Conservation (phyloP, 495 filamentous ascomycete genomes). For the Sordaria brevicollis region DNA sequence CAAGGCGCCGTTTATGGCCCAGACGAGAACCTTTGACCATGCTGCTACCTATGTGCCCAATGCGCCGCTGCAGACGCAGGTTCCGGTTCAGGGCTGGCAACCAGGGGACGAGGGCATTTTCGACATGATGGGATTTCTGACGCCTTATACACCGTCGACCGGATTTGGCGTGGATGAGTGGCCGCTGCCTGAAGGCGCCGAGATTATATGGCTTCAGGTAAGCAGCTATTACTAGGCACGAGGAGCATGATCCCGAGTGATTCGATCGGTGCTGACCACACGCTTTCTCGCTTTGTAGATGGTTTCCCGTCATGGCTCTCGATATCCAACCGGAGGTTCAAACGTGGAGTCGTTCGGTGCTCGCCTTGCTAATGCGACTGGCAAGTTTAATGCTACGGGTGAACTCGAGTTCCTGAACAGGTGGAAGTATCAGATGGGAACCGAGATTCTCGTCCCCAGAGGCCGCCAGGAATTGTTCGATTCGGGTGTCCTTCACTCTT, state of each 20-base stretch:
- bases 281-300: slow-evolving; percentile 45
- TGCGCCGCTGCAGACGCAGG: slow-evolving; percentile 44
- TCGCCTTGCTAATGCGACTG: slow-evolving; percentile 44
- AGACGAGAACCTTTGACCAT: slow-evolving; percentile 43
- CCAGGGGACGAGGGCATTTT: slow-evolving; percentile 42
- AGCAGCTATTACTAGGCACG: slow-evolving; percentile 20
- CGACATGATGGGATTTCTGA: slow-evolving; percentile 38
- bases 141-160: slow-evolving; percentile 32
- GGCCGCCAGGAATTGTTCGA: slow-evolving; percentile 62
- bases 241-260: neutral
- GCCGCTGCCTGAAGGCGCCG: slow-evolving; percentile 41
- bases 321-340: slow-evolving; percentile 54
- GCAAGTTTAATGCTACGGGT: slow-evolving; percentile 43
- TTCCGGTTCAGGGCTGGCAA: slow-evolving; percentile 41
- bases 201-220: slow-evolving; percentile 45
- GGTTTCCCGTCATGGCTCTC: slow-evolving; percentile 68
- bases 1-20: slow-evolving; percentile 42
- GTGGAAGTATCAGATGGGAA: slow-evolving; percentile 65
- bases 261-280: neutral
- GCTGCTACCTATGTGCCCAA: slow-evolving; percentile 43
- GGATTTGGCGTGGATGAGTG: slow-evolving; percentile 49
- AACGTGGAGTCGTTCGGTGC: slow-evolving; percentile 47
- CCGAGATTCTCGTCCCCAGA: slow-evolving; percentile 48
- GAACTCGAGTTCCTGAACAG: slow-evolving; percentile 48
- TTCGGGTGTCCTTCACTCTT: slow-evolving; percentile 54